Evolutionary conservation across 2,329 filamentous ascomycete species (phyloP), one percentile per base, ranked within the genome.

Genomic region (Apiospora arundinis): DNA sequence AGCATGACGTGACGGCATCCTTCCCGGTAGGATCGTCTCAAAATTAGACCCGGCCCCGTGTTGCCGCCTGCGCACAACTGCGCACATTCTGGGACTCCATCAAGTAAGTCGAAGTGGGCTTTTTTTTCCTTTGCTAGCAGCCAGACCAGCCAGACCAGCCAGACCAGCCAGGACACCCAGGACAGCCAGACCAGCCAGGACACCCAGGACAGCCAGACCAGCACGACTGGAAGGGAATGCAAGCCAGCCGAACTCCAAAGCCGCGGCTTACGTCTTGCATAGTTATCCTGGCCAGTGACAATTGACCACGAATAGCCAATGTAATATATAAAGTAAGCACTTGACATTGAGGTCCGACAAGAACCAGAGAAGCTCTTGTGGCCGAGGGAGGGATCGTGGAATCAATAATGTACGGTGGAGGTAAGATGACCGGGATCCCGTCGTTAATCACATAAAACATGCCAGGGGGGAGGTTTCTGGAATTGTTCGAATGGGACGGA

Each of bases 401-500:
- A 25, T 52, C 25, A 52, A 52, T 52, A 23, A 52, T 32, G 32
- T 37, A 37, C 32, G 56, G 56, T 32, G 28, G 52, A 16, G 25
- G 49, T n/a, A 11, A 6, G 18, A 18, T n/a, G 56, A 63, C 56
- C 21, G 18, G 56, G 56, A 63, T 63, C 56, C 21, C 56, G 40
- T 63, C 56, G 18, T 40, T 8, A n/a, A 63, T 14, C 56, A 63
- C 56, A 40, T 37, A 63, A 37, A 63, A 63, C 28, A 14, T 40
- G 56, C 56, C 56, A 63, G 56, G 56, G 56, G 56, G 32, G 12
- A 45, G 56, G 21, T 63, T 63, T 63, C 56, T 63, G 56, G 56
- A 63, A 63, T 63, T 63, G 32, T 63, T 63, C 56, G 32, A 63
- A 63, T 63, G 56, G 18, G 18, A 63, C 56, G 32, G 56, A 63